Base-by-base conservation (phyloP, 1,284 basidiomycete genomes). In the Vanrija pseudolonga region DNA sequence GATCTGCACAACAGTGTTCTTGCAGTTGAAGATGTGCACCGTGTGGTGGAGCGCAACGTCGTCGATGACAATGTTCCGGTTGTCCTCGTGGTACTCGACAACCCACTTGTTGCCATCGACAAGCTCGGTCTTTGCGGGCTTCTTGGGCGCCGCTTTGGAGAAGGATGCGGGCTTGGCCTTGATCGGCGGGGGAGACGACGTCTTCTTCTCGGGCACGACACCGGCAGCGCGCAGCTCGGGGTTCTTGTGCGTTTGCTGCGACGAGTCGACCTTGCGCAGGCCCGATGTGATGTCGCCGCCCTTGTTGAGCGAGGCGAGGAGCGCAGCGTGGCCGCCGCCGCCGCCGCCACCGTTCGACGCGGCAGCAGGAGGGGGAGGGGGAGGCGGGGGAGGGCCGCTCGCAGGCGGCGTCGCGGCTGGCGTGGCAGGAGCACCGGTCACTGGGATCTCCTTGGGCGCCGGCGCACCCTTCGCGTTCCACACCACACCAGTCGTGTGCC, bases 231-330 rank as follows among this genome's bases (percentile, higher is more conserved):
- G 80, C 41, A 99, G 77, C 15, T 84, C 82, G 0, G 96, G 95
- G 69, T 99, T 98, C 82, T 99, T 98, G 81, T 99, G 96, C 7
- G 93, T 98, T 93, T 95, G 95, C 75, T 97, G 86, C 64, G 89
- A 94, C 77, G 87, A 85, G 73, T 96, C 91, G 18, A 99, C 96
- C 75, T 96, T 98, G 65, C 88, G 86, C 63, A 99, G 76, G 7
- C 89, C 86, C 66, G 88, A 90, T 8, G 95, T 98, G 52, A 98
- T 86, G 15, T 87, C 85, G 56, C 86, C 89, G 14, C 96, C 95
- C 55, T 88, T 84, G 73, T 98, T 98, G 50, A 99, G 79, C 59
- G 92, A 84, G 1, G 90, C 88, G 58, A 99, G 95, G n/a, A 99
- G 89, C 6, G 91, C 90, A 14, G 84, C 84, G 54, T 87, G 83